A percentile compares a stretch with the other conserved stretches of the same genome.
Evolutionary conservation across 495 filamentous ascomycete species (phyloP).

Genomic region (Penicillium mononematosum): DNA sequence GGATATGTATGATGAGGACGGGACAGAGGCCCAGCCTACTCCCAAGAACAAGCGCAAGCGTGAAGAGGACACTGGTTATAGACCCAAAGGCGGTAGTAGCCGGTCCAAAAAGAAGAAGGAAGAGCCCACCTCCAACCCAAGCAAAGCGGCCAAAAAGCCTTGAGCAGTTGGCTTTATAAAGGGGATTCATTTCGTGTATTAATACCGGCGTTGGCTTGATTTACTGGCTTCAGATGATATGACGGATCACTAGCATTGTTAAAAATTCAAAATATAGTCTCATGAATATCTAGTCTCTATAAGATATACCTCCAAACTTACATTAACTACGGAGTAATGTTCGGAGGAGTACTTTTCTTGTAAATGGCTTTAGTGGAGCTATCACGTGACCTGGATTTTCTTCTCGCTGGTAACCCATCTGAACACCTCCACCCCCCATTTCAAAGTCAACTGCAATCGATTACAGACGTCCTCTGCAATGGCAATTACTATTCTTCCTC

Average conservation of each 20-base stretch:
- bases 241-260: not conserved
- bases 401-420: constrained; percentile 2
- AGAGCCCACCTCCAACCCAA: constrained; percentile 35
- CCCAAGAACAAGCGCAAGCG: constrained; percentile 57
- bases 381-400: constrained; percentile 12
- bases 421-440: not conserved
- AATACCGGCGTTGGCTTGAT: constrained; percentile 19
- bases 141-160: constrained; percentile 38
- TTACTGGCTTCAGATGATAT: constrained; percentile 1
- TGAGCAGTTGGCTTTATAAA: constrained; percentile 9
- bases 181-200: constrained; percentile 22
- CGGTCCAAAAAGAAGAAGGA: constrained; percentile 65
- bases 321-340: too few relatives aligned
- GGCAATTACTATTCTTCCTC: constrained; percentile 79
- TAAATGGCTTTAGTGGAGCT: not conserved
- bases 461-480: constrained; percentile 41
- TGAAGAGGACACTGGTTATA: constrained; percentile 67
- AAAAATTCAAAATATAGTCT: not conserved
- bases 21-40: constrained; percentile 41
- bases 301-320: not conserved
- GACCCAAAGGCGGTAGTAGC: constrained; percentile 64
- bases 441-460: not conserved
- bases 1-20: constrained; percentile 53
- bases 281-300: not conserved
- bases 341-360: not conserved